These are phyloP conservation scores for Lactarius deliciosus DNA, from an alignment of 768 basidiomycete genomes.

Conservation along the genomic window DNA sequence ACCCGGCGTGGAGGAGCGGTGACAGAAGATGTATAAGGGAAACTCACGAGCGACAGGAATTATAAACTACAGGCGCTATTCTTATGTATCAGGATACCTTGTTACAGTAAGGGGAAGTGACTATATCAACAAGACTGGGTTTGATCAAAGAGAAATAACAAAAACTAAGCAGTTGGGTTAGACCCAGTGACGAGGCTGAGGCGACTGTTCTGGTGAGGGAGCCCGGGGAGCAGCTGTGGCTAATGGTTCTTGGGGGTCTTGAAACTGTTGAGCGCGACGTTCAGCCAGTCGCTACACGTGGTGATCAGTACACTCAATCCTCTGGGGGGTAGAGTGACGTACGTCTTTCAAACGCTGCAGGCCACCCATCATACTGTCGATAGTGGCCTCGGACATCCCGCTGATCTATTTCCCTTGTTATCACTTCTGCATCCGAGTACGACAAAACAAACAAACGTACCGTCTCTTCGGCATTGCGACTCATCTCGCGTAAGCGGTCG, in stretches of 20 bases:
- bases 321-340: constrained; percentile 31
- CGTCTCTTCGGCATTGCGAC: constrained; percentile 34
- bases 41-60: background rate
- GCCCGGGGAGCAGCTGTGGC: background rate
- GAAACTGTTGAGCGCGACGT: constrained; percentile 33
- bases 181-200: constrained; percentile 9
- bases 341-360: constrained; percentile 63
- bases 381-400: constrained; percentile 65
- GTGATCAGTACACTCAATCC: background rate
- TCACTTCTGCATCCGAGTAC: background rate
- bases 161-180: background rate
- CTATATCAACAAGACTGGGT: constrained; percentile 36
- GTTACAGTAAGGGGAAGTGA: background rate
- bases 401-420: constrained; percentile 45
- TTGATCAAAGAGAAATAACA: background rate
- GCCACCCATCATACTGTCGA: constrained; percentile 57
- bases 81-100: background rate
- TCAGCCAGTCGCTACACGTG: constrained; percentile 37
- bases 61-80: background rate
- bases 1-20: constrained; percentile 25
- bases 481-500: constrained; percentile 30
- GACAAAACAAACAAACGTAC: constrained; percentile 34
- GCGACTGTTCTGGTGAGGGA: constrained; percentile 31
- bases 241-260: constrained; percentile 43
- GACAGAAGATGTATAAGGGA: background rate